Conservation (phyloP, 2,329 filamentous ascomycete genomes). For the Colletotrichum sp. region DNA sequence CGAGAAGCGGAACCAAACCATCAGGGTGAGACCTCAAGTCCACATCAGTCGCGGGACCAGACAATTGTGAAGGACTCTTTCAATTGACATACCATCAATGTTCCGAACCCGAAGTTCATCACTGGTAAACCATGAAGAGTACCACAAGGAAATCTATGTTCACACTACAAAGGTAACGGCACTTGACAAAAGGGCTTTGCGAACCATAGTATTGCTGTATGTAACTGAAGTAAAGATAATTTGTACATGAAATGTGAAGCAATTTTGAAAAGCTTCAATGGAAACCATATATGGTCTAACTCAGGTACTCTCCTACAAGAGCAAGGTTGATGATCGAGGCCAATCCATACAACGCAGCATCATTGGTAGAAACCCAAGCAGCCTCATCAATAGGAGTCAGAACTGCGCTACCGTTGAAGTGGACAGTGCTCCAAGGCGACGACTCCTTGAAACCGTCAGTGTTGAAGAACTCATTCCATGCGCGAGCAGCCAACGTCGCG, state of each 20-base stretch:
- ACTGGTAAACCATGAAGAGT: neutral
- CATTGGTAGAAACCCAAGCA: constrained; percentile 62
- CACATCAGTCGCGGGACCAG: neutral
- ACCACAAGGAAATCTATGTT: neutral
- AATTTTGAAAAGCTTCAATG: neutral
- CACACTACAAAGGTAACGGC: neutral
- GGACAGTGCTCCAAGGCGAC: constrained; percentile 39
- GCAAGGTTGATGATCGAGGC: constrained; percentile 62
- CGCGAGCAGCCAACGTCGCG: constrained; percentile 50
- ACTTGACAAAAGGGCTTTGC: neutral
- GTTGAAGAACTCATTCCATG: constrained; percentile 59
- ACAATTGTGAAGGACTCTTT: neutral
- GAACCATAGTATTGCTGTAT: neutral
- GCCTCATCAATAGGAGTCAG: constrained; percentile 59
- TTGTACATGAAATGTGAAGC: neutral
- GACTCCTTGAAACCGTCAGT: constrained; percentile 46
- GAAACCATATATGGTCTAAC: neutral
- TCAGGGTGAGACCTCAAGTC: neutral
- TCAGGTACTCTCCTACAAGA: constrained; percentile 27
- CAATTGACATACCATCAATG: neutral
- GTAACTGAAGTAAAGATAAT: neutral
- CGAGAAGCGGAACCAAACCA: neutral
- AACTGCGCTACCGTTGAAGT: constrained; percentile 47
- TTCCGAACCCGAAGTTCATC: neutral
- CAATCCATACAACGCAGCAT: constrained; percentile 60